Evolutionary conservation across 2,329 filamentous ascomycete genomes (phyloP), one percentile per base, ranked within the genome.

Genomic region (Trichophyton verrucosum): DNA sequence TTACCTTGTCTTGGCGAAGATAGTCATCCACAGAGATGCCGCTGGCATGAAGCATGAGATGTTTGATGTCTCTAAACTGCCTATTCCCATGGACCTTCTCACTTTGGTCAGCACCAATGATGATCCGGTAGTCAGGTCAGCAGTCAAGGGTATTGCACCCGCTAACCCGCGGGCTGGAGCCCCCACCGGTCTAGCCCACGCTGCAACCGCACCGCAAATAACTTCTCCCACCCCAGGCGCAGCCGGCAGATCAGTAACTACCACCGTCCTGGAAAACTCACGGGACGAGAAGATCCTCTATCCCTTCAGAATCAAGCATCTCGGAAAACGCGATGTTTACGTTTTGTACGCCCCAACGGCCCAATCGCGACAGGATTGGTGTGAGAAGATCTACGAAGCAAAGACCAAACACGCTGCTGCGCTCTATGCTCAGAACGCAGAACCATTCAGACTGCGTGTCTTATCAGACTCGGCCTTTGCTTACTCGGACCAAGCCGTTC

Each of bases 11-110:
- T 77, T 99, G 51, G 88, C 94, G 44, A 99, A 99, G 77, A 80
- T 79, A 4, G 81, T 89, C 6, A 80, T 86, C 2, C 79, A 81
- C 9, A 79, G 85, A 53, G 90, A 91, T 68, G 83, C 85, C 51
- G 81, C 84, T 51, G 82, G 82, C n/a, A 81, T 86, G 60, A 94
- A 87, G 74, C 90, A 89, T 67, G 85, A 87, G 68, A 80, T 81
- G 65, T 99, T 94, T 67, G 94, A 99, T 72, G 92, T 99, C 36
- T 96, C 91, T 0, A 91, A 95, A 73, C 81, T 95, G 74, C 90
- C 88, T 5, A 96, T 99, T 64, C 94, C 94, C 0, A 99, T 99
- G 92, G 91, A 95, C 67, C 80, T 99, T 1, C 79, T 99, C 27
- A 89, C 95, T 57, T 79, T 99, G 0, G 95, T 99, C 74, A 96